phyloP scores from a whole-genome alignment of 1,284 basidiomycete species.

The Pholiota adiposa region DNA sequence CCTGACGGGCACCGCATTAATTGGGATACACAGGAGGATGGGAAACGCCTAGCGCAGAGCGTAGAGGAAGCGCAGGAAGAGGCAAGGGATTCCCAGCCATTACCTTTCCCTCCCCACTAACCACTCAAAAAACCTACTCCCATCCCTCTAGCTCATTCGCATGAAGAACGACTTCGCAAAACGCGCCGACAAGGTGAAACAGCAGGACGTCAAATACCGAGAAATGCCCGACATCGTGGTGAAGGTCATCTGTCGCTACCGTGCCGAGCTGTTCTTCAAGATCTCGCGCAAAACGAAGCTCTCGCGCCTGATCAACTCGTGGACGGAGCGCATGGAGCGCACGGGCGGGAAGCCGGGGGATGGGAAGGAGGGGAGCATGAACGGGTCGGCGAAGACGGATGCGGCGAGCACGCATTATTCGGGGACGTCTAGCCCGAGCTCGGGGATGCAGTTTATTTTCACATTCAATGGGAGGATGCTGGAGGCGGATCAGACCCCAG shows the following conservation, averaged over 20 bases:
- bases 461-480: constrained; percentile 76
- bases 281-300: constrained; percentile 86
- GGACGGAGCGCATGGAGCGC: constrained; percentile 82
- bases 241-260: constrained; percentile 84
- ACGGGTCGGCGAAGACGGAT: constrained; percentile 52
- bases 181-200: constrained; percentile 72
- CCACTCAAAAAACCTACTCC: constrained; percentile 1
- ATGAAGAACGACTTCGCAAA: constrained; percentile 80
- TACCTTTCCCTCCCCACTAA: constrained; percentile 11
- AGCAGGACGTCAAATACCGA: constrained; percentile 75
- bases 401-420: constrained; percentile 33
- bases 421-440: constrained; percentile 27
- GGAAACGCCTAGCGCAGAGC: constrained; percentile 73
- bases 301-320: constrained; percentile 78
- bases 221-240: constrained; percentile 83
- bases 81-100: constrained; percentile 40
- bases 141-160: constrained; percentile 58
- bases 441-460: constrained; percentile 76
- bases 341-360: constrained; percentile 31
- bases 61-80: constrained; percentile 85
- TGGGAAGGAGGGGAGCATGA: constrained; percentile 37
- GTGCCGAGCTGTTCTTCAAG: constrained; percentile 87
- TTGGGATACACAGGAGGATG: constrained; percentile 65
- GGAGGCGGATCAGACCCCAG: constrained; percentile 79
- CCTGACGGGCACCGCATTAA: constrained; percentile 13